Conservation (phyloP, 495 filamentous ascomycete species). For the Lasiosphaeris hirsuta region DNA sequence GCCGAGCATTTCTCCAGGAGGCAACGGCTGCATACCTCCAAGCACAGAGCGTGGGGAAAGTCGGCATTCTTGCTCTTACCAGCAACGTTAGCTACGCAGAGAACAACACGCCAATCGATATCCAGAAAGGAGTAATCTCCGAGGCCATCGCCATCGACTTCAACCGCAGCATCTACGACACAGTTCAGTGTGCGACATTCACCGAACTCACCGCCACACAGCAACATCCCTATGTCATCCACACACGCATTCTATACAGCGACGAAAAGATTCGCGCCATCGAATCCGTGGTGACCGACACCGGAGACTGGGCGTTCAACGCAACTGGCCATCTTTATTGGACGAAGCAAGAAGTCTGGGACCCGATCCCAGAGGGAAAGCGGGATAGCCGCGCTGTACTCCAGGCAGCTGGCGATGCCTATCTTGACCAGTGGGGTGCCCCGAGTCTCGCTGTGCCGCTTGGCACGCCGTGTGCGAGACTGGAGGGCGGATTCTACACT, state of each 20-base stretch:
- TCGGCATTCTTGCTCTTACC: constrained; percentile 11
- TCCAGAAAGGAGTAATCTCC: constrained; percentile 38
- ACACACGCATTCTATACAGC: constrained; percentile 29
- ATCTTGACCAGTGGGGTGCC: constrained; percentile 35
- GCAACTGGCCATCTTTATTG: constrained; percentile 33
- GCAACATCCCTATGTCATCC: constrained; percentile 38
- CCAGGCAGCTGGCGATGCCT: constrained; percentile 36
- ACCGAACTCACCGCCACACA: constrained; percentile 43
- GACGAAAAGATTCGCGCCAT: constrained; percentile 26
- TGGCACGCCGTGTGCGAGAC: constrained; percentile 30
- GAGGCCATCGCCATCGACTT: constrained; percentile 42
- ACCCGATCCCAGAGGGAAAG: constrained; percentile 29
- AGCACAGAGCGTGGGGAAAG: constrained; percentile 20
- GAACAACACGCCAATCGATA: constrained; percentile 35
- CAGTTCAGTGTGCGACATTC: constrained; percentile 43
- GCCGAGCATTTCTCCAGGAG: constrained; percentile 21
- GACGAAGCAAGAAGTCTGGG: constrained; percentile 36
- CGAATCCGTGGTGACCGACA: constrained; percentile 36
- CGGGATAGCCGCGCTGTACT: constrained; percentile 32
- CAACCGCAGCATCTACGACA: constrained; percentile 45
- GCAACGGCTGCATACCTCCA: constrained; percentile 27
- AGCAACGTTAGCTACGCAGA: constrained; percentile 26
- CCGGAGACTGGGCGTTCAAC: constrained; percentile 42
- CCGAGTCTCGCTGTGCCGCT: constrained; percentile 27
- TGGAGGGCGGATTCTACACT: constrained; percentile 39